Percentiles rank a stretch among this genome's conserved stretches.
phyloP scores from a whole-genome alignment of 495 filamentous ascomycete species.

The Aspergillus bridgeri region DNA sequence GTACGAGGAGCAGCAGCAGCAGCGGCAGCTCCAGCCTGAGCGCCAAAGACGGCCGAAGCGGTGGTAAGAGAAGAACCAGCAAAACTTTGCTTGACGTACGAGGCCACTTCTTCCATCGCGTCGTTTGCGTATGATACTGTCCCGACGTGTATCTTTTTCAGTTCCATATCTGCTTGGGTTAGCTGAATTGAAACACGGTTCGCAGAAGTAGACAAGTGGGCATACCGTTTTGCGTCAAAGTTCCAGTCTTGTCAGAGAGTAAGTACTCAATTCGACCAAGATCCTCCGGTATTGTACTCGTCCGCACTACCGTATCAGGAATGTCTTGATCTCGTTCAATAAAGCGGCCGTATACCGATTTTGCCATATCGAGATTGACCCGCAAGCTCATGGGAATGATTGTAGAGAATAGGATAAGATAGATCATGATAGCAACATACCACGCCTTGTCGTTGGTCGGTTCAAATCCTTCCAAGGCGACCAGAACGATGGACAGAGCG shows the following conservation, averaged over 20 bases:
- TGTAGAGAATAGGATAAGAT: slow-evolving; percentile 96
- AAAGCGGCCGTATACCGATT: slow-evolving; percentile 91
- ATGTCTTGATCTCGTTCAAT: slow-evolving; percentile 91
- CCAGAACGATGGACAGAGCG: slow-evolving; percentile 81
- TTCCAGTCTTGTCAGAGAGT: slow-evolving; percentile 96
- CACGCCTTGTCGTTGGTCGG: slow-evolving; percentile 62
- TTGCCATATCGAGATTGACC: slow-evolving; percentile 96
- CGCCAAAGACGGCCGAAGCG: slow-evolving; percentile 64
- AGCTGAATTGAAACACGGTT: slow-evolving; percentile 5
- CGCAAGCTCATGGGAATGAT: slow-evolving; percentile 96
- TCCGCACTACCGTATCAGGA: slow-evolving; percentile 86
- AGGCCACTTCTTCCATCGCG: slow-evolving; percentile 93
- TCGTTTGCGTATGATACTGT: slow-evolving; percentile 98
- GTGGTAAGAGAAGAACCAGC: slow-evolving; percentile 60
- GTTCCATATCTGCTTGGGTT: slow-evolving; percentile 72
- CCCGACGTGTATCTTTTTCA: slow-evolving; percentile 97
- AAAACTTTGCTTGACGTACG: slow-evolving; percentile 82
- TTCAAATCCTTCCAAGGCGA: slow-evolving; percentile 78
- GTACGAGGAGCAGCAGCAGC: slow-evolving; percentile 63
- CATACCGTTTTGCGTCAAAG: slow-evolving; percentile 84
- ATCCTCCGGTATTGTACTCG: slow-evolving; percentile 96
- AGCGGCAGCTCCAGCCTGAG: slow-evolving; percentile 51
- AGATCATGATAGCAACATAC: slow-evolving; percentile 95
- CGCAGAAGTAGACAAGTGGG: slow-evolving; percentile 4
- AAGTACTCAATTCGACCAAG: slow-evolving; percentile 94